A percentile compares a stretch with the other conserved stretches of the same genome.
phyloP scores from a whole-genome alignment of 1,284 basidiomycete genomes.

The Pseudozyma thailandica region DNA sequence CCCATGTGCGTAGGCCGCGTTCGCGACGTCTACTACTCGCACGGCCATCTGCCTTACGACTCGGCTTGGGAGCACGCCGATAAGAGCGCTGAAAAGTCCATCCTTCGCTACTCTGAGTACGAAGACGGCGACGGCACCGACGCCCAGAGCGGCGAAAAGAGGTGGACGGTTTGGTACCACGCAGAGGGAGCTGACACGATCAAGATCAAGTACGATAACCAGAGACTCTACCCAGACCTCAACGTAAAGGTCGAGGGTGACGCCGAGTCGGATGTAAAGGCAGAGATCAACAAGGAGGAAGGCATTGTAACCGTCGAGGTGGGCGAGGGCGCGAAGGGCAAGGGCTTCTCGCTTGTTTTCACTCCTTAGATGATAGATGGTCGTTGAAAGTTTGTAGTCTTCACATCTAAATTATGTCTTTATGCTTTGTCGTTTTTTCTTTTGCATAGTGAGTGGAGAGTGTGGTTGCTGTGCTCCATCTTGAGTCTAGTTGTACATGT shows the following conservation, averaged over 20 bases:
- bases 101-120: slow-evolving; percentile 47
- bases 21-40: slow-evolving; percentile 54
- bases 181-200: slow-evolving; percentile 42
- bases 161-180: slow-evolving; percentile 56
- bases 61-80: slow-evolving; percentile 26
- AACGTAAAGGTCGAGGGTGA: slow-evolving; percentile 52
- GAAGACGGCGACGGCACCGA: slow-evolving; percentile 56
- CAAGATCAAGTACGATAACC: slow-evolving; percentile 51
- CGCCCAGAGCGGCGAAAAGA: slow-evolving; percentile 45
- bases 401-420: too few species aligned
- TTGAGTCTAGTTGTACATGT: neutral
- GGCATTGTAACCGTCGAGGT: slow-evolving; percentile 51
- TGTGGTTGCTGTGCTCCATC: neutral
- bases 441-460: neutral
- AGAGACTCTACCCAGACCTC: slow-evolving; percentile 51
- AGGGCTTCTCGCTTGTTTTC: slow-evolving; percentile 49
- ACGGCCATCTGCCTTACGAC: slow-evolving; percentile 55
- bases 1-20: slow-evolving; percentile 63
- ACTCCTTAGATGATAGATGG: slow-evolving; percentile 35
- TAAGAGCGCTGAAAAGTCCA: slow-evolving; percentile 19
- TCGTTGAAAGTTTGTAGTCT: too few species aligned
- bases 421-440: neutral
- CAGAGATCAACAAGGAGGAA: slow-evolving; percentile 38
- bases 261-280: slow-evolving; percentile 35
- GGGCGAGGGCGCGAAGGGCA: slow-evolving; percentile 44